Evolutionary conservation across 2,329 filamentous ascomycete species (phyloP).

Genomic region (Teratosphaeria epicoccoides): DNA sequence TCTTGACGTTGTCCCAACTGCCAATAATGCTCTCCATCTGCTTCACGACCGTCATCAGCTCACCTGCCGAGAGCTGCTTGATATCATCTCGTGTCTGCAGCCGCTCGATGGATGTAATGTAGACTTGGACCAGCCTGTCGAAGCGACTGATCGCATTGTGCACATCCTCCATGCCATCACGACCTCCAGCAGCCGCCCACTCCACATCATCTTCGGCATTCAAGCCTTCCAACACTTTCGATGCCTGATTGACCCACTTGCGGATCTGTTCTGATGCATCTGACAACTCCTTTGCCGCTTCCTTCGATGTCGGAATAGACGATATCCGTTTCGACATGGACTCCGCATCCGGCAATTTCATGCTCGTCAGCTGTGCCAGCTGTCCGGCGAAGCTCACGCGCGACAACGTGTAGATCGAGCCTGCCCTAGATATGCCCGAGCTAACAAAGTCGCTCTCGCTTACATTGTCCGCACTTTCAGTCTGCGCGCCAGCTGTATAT

Average conservation of each 20-base stretch:
- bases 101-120: slow-evolving; percentile 86
- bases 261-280: slow-evolving; percentile 86
- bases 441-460: slow-evolving; percentile 56
- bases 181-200: slow-evolving; percentile 82
- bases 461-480: slow-evolving; percentile 28
- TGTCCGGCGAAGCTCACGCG: slow-evolving; percentile 88
- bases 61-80: slow-evolving; percentile 54
- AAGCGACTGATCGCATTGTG: slow-evolving; percentile 68
- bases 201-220: slow-evolving; percentile 96
- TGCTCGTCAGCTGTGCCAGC: slow-evolving; percentile 79
- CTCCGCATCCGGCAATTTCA: slow-evolving; percentile 76
- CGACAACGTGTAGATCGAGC: slow-evolving; percentile 88
- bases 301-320: slow-evolving; percentile 71
- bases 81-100: slow-evolving; percentile 74
- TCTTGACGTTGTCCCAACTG: slow-evolving; percentile 76
- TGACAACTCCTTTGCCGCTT: slow-evolving; percentile 72
- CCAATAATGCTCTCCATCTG: slow-evolving; percentile 83
- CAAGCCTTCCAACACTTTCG: slow-evolving; percentile 75
- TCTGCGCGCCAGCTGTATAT: background rate
- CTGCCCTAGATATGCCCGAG: slow-evolving; percentile 53
- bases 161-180: slow-evolving; percentile 62
- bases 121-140: slow-evolving; percentile 81
- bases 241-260: slow-evolving; percentile 86
- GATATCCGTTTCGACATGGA: slow-evolving; percentile 74
- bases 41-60: slow-evolving; percentile 63